These are phyloP conservation scores for Acer campestre DNA, from an alignment of 345 rosid species.

Conservation along the genomic window DNA sequence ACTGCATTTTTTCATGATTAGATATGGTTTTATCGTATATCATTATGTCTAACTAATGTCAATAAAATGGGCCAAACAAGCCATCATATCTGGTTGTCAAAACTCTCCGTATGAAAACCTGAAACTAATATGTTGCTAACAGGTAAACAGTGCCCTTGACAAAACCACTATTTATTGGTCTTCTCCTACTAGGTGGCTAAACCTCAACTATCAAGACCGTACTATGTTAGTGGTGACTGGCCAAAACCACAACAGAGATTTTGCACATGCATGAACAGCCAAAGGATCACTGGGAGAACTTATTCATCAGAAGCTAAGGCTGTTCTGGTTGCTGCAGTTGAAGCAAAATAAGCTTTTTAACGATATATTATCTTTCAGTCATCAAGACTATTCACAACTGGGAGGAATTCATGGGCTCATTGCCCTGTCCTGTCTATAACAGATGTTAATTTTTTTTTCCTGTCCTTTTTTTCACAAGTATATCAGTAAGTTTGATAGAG, in stretches of 20 bases:
- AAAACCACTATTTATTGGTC: not conserved
- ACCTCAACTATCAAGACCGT: not conserved
- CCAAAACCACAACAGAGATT: not conserved
- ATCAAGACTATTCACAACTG: conserved; percentile 5
- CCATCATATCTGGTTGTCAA: not conserved
- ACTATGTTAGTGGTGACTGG: not conserved
- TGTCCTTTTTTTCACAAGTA: not conserved
- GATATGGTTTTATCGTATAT: not conserved
- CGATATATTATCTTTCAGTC: not conserved
- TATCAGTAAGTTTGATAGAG: not conserved
- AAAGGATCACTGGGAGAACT: not conserved
- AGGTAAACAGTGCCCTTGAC: not conserved
- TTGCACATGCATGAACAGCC: not conserved
- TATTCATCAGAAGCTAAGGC: not conserved
- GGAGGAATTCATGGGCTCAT: not conserved
- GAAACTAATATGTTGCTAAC: not conserved
- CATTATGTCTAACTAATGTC: not conserved
- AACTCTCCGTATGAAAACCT: not conserved
- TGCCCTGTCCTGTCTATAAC: not conserved
- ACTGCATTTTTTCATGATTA: not conserved
- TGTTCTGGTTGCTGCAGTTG: not conserved
- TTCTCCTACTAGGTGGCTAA: not conserved
- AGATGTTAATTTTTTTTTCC: not conserved
- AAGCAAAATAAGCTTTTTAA: not conserved
- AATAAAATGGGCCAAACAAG: not conserved